Base-by-base conservation (phyloP, 179 eudicot genomes). In the Spinacia oleracea region DNA sequence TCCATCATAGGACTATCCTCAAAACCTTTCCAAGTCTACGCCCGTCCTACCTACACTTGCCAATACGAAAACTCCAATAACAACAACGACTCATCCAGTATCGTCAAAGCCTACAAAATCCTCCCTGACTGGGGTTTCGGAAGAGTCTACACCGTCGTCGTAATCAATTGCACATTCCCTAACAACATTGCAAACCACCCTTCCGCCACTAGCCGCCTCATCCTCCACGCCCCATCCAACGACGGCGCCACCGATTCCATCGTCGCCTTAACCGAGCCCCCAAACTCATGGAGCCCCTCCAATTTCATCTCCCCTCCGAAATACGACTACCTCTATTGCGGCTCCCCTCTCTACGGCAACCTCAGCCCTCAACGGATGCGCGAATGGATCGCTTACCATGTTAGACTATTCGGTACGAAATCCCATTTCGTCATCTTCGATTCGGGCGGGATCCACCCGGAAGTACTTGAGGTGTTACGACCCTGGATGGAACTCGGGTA, bases 61-160 rank as follows among this genome's bases (percentile, higher is more conserved):
- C 84, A 85, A 80, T 90, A 89, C 85, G 21, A 71, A 29, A 29
- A 48, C 27, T n/a, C 23, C 5, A 50, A 48, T 68, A 79, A 69
- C 32, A 77, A 56, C 32, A 73, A 40, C 34, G 14, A 10, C 70
- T 46, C 5, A 14, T 72, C 42, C 4, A 43, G 5, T 7, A 8
- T 46, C 55, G 77, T 4, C 58, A 83, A 89, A 72, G 85, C 91
- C 31, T 62, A 67, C 38, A 86, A 85, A 16, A 83, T 85, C 70
- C 86, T 90, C 21, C 90, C 93, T 4, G 93, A 90, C 38, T 90
- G 91, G 89, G 91, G 91, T 15, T 90, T 89, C 81, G 93, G 92
- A 12, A 79, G 90, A 1, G 89, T 90, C 21, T 90, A 90, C 87
- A 87, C 91, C 0, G 93, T 90, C 15, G 88, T 87, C 0, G 85